Base-by-base conservation (phyloP, 306 rosid species). In the Rubus parviflorus region DNA sequence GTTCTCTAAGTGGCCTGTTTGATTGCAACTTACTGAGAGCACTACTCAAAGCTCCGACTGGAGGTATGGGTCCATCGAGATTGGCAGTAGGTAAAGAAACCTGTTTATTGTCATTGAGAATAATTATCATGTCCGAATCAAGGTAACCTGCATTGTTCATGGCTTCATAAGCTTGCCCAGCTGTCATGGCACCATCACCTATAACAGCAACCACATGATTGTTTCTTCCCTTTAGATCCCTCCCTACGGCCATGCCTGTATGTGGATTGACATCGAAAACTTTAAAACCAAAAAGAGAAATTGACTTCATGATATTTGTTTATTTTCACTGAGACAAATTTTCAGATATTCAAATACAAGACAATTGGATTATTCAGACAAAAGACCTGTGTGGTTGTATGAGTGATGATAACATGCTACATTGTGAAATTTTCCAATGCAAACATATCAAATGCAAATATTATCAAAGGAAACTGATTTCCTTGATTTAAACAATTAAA, bases 101-200 rank as follows among this genome's bases (percentile, higher is more conserved):
- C 70, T 96, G 99, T 79, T 88, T 96, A 79, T 96, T 96, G 85
- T 96, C 97, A 54, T 96, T 96, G n/a, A 96, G 96, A 68, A 96
- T 92, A 63, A 96, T 96, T 80, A 96, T 96, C 99, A 96, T 96
- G 66, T 96, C 98, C 4, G 99, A 92, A 82, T 96, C 99, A 0
- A 92, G 92, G 81, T 96, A 96, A 67, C 98, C 99, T 1, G 98
- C 99, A 58, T 96, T 96, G 86, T 96, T 96, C 99, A 96, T 91
- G 81, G 99, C 99, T 86, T 96, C 97, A 84, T 96, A 96, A 68
- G 99, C 99, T 85, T 96, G 99, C 35, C 99, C 98, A 8, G 99
- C 99, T 5, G 99, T 96, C 99, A 96, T 96, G 69, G 99, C 99
- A 67, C 99, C 97, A 66, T 96, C 99, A 61, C 99, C 99, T 38